Percentiles rank a stretch among this genome's conserved stretches.
These are phyloP conservation scores for Phytophthora ohioensis DNA, from an alignment of 352 stramenopile genomes.

Conservation along the genomic window DNA sequence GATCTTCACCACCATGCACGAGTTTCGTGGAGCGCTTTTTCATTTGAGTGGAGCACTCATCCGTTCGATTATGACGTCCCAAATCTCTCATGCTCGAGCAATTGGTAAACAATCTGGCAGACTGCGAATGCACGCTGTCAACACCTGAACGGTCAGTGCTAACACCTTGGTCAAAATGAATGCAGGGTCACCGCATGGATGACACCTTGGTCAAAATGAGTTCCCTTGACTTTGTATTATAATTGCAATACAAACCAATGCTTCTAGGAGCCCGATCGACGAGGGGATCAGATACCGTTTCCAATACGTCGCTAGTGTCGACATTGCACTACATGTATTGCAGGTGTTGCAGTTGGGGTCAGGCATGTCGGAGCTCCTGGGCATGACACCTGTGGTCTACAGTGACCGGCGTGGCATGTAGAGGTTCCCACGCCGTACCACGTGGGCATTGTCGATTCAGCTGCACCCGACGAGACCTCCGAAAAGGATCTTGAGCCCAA, in stretches of 20 bases:
- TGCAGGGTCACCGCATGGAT: not conserved
- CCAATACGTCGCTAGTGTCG: not conserved
- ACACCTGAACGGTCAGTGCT: constrained; percentile 2
- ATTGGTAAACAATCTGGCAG: no score
- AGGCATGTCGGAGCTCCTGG: constrained; percentile 7
- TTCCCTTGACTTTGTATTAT: not conserved
- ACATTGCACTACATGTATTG: not conserved
- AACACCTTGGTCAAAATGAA: constrained; percentile 1
- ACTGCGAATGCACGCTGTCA: constrained; percentile 1
- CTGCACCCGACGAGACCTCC: constrained; percentile 6
- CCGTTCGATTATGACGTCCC: no score
- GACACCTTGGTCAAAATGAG: not conserved
- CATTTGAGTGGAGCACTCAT: no score
- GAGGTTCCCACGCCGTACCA: not conserved
- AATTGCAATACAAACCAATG: not conserved
- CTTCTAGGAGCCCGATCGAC: not conserved
- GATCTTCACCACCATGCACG: no score
- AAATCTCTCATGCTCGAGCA: no score
- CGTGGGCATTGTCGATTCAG: constrained; percentile 29
- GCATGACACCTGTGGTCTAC: not conserved
- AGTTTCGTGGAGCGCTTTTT: no score
- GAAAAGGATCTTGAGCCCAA: constrained; percentile 11
- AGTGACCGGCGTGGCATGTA: constrained; percentile 1
- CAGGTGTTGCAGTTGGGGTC: constrained; percentile 27
- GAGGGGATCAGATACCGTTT: constrained; percentile 11